Conservation (phyloP, 805 yeast species). For the Lachancea mirantina region DNA sequence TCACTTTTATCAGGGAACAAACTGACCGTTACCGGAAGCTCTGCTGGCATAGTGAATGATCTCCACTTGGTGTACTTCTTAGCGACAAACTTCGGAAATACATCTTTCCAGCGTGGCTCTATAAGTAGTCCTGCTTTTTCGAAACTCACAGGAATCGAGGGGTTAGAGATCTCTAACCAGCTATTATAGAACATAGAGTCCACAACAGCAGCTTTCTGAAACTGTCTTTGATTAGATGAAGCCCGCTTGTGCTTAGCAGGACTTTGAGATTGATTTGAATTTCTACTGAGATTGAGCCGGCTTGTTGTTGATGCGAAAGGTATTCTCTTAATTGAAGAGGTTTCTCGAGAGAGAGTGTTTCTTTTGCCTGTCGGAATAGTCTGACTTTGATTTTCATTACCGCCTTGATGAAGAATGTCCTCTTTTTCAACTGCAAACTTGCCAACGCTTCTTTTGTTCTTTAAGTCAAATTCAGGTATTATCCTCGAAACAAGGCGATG, state of each 20-base stretch:
- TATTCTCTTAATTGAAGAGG: neutral
- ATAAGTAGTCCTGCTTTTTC: slow-evolving; percentile 50
- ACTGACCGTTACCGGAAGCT: slow-evolving; percentile 75
- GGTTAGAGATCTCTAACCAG: slow-evolving; percentile 66
- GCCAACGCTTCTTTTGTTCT: slow-evolving; percentile 1
- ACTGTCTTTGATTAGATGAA: too few relatives aligned
- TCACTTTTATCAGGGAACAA: slow-evolving; percentile 67
- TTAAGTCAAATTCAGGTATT: slow-evolving; percentile 13
- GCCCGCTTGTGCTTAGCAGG: too few relatives aligned
- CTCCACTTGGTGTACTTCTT: slow-evolving; percentile 81
- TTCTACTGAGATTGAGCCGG: too few relatives aligned
- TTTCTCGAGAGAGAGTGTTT: slow-evolving; percentile 4
- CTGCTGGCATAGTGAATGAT: slow-evolving; percentile 88
- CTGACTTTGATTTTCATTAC: neutral
- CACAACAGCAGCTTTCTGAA: too few relatives aligned
- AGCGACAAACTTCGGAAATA: slow-evolving; percentile 66
- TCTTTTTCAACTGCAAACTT: neutral
- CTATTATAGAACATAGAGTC: slow-evolving; percentile 11
- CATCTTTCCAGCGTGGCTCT: slow-evolving; percentile 88
- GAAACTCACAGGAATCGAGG: slow-evolving; percentile 58
- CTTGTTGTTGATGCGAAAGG: slow-evolving; percentile 1
- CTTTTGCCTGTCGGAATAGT: slow-evolving; percentile 1
- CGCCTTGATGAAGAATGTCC: neutral
- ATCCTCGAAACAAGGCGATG: slow-evolving; percentile 19
- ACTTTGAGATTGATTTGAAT: too few relatives aligned